Percentiles rank a stretch among this genome's conserved stretches.
Conservation (phyloP, 192 early-diverging fungal genomes). For the Gigaspora rosea region DNA sequence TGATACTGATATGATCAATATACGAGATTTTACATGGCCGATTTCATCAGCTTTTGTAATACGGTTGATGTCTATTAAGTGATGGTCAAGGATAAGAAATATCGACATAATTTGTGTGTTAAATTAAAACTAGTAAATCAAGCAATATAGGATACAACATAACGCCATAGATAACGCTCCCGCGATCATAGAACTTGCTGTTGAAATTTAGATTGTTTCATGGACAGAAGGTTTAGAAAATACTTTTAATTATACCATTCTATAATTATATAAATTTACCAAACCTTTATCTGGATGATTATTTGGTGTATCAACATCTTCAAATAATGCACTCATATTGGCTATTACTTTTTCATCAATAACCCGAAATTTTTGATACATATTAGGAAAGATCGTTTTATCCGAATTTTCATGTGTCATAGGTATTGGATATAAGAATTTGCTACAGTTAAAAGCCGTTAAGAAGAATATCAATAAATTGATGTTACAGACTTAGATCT, state of each 20-base stretch:
- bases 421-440: constrained; percentile 57
- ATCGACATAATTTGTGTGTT: no score
- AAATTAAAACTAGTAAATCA: neutral
- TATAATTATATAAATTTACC: neutral
- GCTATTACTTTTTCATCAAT: constrained; percentile 52
- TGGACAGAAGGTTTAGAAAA: neutral
- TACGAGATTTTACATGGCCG: constrained; percentile 68
- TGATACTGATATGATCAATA: constrained; percentile 84
- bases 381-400: constrained; percentile 50
- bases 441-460: constrained; percentile 36
- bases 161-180: constrained; percentile 62
- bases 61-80: constrained; percentile 66
- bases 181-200: constrained; percentile 57
- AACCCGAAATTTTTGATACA: constrained; percentile 58
- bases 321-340: constrained; percentile 42
- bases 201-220: neutral
- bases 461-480: neutral
- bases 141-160: constrained; percentile 48
- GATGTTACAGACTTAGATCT: neutral
- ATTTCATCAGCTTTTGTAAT: constrained; percentile 57
- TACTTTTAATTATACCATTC: neutral
- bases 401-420: constrained; percentile 38
- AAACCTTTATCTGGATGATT: constrained; percentile 30
- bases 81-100: no score
- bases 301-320: constrained; percentile 37